Percentiles rank a stretch among this genome's conserved stretches.
Conservation (phyloP, 768 basidiomycete species). For the Mycena crocata region DNA sequence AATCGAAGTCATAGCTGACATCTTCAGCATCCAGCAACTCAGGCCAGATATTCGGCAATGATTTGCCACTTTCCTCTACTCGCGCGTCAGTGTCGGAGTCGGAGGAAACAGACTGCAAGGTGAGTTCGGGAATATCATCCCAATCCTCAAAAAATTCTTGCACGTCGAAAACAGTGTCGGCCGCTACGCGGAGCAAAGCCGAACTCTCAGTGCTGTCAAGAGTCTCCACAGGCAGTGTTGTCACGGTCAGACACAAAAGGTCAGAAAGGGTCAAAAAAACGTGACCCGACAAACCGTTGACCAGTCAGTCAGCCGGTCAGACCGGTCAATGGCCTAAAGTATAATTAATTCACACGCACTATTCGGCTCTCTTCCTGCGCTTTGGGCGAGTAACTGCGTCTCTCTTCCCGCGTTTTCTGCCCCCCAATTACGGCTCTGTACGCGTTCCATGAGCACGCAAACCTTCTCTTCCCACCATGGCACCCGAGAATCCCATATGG, state of each 20-base stretch:
- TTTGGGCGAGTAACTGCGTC: too few species aligned
- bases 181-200: not conserved
- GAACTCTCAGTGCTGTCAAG: not conserved
- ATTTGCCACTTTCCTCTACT: not conserved
- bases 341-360: not conserved
- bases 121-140: not conserved
- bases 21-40: slow-evolving; percentile 7
- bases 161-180: slow-evolving; percentile 4
- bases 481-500: not conserved
- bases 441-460: not conserved
- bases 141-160: not conserved
- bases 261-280: not conserved
- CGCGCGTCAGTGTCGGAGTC: not conserved
- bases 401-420: too few species aligned
- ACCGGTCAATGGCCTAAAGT: not conserved
- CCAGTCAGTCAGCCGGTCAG: not conserved
- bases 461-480: not conserved
- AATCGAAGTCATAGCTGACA: not conserved
- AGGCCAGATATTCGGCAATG: slow-evolving; percentile 4
- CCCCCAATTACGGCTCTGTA: not conserved
- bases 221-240: slow-evolving; percentile 4
- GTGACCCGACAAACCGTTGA: not conserved
- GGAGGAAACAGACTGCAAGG: slow-evolving; percentile 2
- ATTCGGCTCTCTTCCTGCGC: not conserved
- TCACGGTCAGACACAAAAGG: not conserved